Base-by-base conservation (phyloP, 768 basidiomycete genomes). In the Mycena galericulata region DNA sequence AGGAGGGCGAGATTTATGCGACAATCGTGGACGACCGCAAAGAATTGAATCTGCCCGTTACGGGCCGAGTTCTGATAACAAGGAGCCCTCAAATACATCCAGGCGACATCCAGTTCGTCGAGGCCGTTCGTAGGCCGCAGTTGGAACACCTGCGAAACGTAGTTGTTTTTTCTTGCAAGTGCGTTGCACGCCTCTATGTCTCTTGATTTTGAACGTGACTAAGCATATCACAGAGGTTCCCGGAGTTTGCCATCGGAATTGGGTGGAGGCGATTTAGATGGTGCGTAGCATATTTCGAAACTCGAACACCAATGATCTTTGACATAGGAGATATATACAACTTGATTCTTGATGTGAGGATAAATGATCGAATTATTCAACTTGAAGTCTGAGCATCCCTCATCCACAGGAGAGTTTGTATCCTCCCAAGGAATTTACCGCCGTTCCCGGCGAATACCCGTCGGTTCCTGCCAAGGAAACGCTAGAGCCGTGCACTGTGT, bases 21-120 rank as follows among this genome's bases (percentile, higher is more conserved):
- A 80, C 80, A 29, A 75, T 81, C 0, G 57, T 70, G 8, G 81
- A 83, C 61, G 78, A 79, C 26, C 77, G 76, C 53, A 78, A 36
- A 1, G 67, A 67, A 29, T 0, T 77, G 26, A 71, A 78, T 32
- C 0, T 74, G 26, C 65, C 73, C 40, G 77, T 85, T 34, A 75
- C 75, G 10, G 87, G 86, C 1, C 32, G 57, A 3, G 76, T 87
- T 1, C 76, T 83, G n/a, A 81, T 87, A 57, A 86, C 86, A 20
- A 77, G 87, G 4, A 84, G 83, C n/a, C 87, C 87, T 15, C 82
- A 86, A 53, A 85, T 87, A 58, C 87, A 88, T 60, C 87, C 86
- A 7, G 86, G 86, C 0, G 84, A 86, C 61, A 70, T 83, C 20
- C 81, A 83, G 60, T 70, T 77, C 4, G 85, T 84, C 20, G 77